These are phyloP conservation scores for Saccharomyces hybrid DNA, from an alignment of 1,139 yeast genomes.

Conservation along the genomic window DNA sequence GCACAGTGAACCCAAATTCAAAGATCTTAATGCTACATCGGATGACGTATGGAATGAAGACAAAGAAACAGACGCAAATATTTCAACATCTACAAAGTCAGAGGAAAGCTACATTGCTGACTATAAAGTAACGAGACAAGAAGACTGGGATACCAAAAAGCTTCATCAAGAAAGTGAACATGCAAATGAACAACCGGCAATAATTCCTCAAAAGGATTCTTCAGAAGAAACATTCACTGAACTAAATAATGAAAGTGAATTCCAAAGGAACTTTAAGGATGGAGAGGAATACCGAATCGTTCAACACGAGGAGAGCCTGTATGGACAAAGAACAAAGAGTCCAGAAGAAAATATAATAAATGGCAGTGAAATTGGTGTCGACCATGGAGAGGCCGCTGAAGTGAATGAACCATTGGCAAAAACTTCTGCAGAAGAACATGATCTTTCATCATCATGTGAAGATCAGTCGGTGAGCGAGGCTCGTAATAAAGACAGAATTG, in stretches of 20 bases:
- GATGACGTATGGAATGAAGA: not conserved
- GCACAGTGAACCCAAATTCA: not conserved
- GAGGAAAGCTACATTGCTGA: not conserved
- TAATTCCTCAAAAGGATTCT: not conserved
- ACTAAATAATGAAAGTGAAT: not conserved
- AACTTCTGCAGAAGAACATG: not conserved
- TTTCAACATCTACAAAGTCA: not conserved
- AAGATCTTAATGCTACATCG: not conserved
- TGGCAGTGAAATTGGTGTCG: not conserved
- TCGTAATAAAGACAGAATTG: not conserved
- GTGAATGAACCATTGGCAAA: not conserved
- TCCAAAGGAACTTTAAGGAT: not conserved
- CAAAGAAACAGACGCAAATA: not conserved
- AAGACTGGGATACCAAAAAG: not conserved
- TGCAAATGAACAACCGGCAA: not conserved
- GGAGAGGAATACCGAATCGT: not conserved
- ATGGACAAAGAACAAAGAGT: not conserved
- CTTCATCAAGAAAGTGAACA: not conserved
- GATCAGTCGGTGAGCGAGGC: not conserved
- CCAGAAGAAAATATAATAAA: not conserved
- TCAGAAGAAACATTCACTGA: not conserved
- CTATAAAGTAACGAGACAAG: not conserved
- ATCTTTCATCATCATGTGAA: not conserved
- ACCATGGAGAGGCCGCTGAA: not conserved
- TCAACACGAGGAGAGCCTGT: not conserved